phyloP scores from a whole-genome alignment of 805 yeast genomes.

The Starmera dryadoides region DNA sequence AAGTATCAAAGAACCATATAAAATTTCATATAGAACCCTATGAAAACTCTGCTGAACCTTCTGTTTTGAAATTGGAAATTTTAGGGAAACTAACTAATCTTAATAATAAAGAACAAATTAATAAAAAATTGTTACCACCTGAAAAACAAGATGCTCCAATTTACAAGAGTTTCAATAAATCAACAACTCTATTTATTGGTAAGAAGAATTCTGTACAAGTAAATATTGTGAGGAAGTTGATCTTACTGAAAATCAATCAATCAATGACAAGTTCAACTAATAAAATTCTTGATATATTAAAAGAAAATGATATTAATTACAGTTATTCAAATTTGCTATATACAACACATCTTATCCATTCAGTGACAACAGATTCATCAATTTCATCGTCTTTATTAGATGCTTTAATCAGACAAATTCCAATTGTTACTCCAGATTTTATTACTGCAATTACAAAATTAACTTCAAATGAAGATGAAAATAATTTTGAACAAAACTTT shows the following conservation, averaged over 20 bases:
- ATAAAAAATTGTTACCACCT: background rate
- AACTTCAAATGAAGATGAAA: constrained; percentile 7
- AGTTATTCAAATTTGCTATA: constrained; percentile 8
- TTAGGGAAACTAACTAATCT: constrained; percentile 5
- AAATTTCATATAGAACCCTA: constrained; percentile 2
- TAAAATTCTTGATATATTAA: constrained; percentile 9
- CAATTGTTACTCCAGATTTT: constrained; percentile 21
- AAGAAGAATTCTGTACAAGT: constrained; percentile 3
- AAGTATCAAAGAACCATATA: constrained; percentile 9
- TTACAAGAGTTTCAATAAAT: background rate
- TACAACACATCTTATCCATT: constrained; percentile 19
- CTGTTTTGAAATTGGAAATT: constrained; percentile 4
- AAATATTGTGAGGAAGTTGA: constrained; percentile 10
- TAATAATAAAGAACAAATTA: constrained; percentile 1
- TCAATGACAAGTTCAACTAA: too few species aligned
- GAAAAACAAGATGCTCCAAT: constrained; percentile 1
- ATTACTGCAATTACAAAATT: constrained; percentile 10
- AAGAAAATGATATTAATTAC: constrained; percentile 21
- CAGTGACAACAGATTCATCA: constrained; percentile 2
- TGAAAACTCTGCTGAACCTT: constrained; percentile 1
- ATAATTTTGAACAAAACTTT: constrained; percentile 13
- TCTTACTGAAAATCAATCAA: constrained; percentile 7
- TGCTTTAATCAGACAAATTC: constrained; percentile 24
- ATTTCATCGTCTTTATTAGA: constrained; percentile 21
- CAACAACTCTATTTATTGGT: constrained; percentile 13